phyloP scores from a whole-genome alignment of 139 green algal genomes.

The Chlorella sp. region DNA sequence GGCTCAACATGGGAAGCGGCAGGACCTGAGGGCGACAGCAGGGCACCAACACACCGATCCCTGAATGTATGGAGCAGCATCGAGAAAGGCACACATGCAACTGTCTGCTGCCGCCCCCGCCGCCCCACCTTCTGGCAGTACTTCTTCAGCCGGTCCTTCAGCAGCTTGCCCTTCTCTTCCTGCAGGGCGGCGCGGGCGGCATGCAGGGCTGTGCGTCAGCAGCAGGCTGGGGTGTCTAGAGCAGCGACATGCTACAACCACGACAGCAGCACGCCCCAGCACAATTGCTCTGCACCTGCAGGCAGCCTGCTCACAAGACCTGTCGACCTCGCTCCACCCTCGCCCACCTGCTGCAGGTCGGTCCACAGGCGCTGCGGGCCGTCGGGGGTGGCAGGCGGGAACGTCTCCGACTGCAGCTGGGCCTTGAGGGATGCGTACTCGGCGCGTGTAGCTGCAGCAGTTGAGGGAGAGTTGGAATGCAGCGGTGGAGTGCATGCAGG shows the following conservation, averaged over 20 bases:
- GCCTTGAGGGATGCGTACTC: constrained; percentile 89
- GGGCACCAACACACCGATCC: neutral
- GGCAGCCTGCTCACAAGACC: too few species aligned
- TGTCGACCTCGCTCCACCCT: too few species aligned
- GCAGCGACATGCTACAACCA: too few species aligned
- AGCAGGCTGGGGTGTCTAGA: neutral
- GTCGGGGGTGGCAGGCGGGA: constrained; percentile 60
- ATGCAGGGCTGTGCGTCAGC: too few species aligned
- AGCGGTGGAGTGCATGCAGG: too few species aligned
- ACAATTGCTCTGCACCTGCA: too few species aligned
- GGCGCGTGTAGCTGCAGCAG: constrained; percentile 47
- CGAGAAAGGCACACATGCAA: too few species aligned
- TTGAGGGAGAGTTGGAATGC: neutral
- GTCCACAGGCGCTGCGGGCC: constrained; percentile 42
- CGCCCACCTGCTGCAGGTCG: constrained; percentile 54
- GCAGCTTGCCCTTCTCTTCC: constrained; percentile 74
- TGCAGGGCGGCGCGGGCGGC: neutral
- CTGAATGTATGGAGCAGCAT: neutral
- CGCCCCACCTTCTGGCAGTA: constrained; percentile 91
- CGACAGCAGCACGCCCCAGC: too few species aligned
- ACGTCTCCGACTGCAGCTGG: constrained; percentile 84
- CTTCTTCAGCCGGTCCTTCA: constrained; percentile 95
- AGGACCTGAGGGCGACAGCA: neutral
- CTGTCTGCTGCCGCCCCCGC: neutral
- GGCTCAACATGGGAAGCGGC: too few species aligned